phyloP scores from a whole-genome alignment of 306 rosid species.

The Oemleria cerasiformis region DNA sequence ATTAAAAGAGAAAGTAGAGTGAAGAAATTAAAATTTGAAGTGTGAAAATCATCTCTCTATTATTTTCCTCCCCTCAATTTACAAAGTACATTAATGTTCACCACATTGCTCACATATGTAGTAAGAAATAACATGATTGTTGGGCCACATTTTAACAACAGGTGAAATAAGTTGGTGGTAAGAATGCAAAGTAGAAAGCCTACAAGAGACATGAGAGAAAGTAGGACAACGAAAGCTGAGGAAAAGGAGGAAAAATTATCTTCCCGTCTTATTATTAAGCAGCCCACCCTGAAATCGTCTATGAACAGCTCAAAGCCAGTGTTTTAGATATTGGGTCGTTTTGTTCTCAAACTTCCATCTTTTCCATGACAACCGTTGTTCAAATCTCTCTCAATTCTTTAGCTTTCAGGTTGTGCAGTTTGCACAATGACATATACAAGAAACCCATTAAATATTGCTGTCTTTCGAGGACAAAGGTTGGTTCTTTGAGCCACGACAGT shows the following conservation, averaged over 20 bases:
- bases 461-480: constrained; percentile 33
- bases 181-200: background rate
- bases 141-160: background rate
- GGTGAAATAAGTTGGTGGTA: background rate
- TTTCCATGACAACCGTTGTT: constrained; percentile 45
- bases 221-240: background rate
- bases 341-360: constrained; percentile 10
- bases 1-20: too few species aligned
- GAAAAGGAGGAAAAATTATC: background rate
- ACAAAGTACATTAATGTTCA: too few species aligned
- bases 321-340: constrained; percentile 16
- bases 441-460: constrained; percentile 39
- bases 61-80: too few species aligned
- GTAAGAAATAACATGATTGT: background rate
- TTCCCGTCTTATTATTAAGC: background rate
- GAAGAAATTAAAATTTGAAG: too few species aligned
- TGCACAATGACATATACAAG: constrained; percentile 31
- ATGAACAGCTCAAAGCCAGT: background rate
- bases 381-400: constrained; percentile 48
- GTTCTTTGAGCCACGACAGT: constrained; percentile 32
- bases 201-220: background rate
- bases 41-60: too few species aligned
- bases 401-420: constrained; percentile 31
- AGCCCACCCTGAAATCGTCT: constrained; percentile 24
- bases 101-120: too few species aligned